These are phyloP conservation scores for Penicillium griseofulvum DNA, from an alignment of 2,329 filamentous ascomycete species.

Conservation along the genomic window DNA sequence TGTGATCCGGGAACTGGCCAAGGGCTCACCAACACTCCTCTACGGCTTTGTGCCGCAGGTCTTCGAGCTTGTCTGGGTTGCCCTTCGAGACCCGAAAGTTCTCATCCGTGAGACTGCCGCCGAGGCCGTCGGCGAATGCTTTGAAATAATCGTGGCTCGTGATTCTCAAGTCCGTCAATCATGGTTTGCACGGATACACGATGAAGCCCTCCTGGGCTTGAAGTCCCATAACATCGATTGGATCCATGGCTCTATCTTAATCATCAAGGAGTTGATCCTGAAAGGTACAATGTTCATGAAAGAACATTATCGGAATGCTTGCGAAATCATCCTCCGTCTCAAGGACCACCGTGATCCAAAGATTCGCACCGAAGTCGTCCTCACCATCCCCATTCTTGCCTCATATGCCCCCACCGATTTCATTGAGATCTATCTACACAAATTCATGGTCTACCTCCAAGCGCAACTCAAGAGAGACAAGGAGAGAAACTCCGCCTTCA, in stretches of 20 bases:
- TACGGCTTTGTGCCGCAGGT: slow-evolving; percentile 95
- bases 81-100: slow-evolving; percentile 81
- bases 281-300: slow-evolving; percentile 99
- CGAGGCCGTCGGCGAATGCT: slow-evolving; percentile 90
- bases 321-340: slow-evolving; percentile 86
- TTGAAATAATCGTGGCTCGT: slow-evolving; percentile 90
- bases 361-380: slow-evolving; percentile 84
- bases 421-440: slow-evolving; percentile 79
- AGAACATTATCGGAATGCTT: slow-evolving; percentile 84
- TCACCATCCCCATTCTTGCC: slow-evolving; percentile 87
- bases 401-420: slow-evolving; percentile 92
- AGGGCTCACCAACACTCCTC: slow-evolving; percentile 90
- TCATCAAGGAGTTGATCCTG: slow-evolving; percentile 86
- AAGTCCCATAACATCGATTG: slow-evolving; percentile 78
- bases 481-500: slow-evolving; percentile 88
- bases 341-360: slow-evolving; percentile 89
- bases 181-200: slow-evolving; percentile 89
- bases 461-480: slow-evolving; percentile 92
- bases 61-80: slow-evolving; percentile 95
- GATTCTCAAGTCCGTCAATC: slow-evolving; percentile 82
- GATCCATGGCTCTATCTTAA: slow-evolving; percentile 89
- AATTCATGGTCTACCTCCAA: slow-evolving; percentile 95
- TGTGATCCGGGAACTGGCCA: slow-evolving; percentile 82
- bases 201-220: slow-evolving; percentile 77
- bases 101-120: slow-evolving; percentile 89